Conservation (phyloP, 306 rosid genomes). For the Neltuma alba region DNA sequence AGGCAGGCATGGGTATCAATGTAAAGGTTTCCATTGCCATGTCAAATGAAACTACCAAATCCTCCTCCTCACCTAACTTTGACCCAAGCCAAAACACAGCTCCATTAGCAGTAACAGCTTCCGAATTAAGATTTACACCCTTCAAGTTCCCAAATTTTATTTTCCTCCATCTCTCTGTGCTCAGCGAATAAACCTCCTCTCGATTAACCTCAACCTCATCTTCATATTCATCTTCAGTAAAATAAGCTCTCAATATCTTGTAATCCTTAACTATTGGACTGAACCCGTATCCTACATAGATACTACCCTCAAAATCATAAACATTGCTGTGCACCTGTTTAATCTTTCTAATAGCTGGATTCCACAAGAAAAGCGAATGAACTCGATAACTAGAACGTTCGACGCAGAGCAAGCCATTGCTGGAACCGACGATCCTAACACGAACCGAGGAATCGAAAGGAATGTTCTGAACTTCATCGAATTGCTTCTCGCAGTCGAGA, state of each 20-base stretch:
- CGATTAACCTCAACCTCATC: background rate
- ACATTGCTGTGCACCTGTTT: background rate
- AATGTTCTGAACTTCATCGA: background rate
- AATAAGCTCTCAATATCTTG: background rate
- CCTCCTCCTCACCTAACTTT: background rate
- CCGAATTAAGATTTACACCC: background rate
- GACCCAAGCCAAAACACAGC: background rate
- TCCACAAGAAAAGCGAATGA: background rate
- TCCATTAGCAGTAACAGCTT: background rate
- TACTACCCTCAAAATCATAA: background rate
- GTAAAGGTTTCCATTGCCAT: background rate
- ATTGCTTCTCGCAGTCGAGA: background rate
- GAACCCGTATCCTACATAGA: background rate
- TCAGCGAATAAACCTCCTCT: background rate
- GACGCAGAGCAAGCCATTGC: background rate
- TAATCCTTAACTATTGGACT: background rate
- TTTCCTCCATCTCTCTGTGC: background rate
- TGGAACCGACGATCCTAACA: background rate
- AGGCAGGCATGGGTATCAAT: background rate
- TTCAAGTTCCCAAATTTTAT: background rate
- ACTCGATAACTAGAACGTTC: background rate
- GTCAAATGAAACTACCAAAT: background rate
- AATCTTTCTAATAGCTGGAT: background rate
- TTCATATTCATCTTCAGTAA: background rate
- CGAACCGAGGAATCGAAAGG: background rate